Conservation (phyloP, 1,139 yeast genomes). For the Pichia sp. region DNA sequence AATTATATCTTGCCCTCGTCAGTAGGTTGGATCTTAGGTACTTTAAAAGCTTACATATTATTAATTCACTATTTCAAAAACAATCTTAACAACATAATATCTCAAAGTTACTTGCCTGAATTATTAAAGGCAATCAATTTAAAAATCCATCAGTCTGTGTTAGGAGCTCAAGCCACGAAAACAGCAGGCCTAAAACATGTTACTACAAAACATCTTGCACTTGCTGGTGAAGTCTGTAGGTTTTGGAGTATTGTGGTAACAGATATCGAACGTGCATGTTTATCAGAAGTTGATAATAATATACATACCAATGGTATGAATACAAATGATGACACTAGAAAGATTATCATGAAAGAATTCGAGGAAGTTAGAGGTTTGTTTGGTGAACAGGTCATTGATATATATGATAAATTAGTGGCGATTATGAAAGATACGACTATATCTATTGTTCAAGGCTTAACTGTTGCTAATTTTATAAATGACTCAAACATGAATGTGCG, state of each 20-base stretch:
- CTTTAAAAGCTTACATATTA: slow-evolving; percentile 43
- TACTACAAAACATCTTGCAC: slow-evolving; percentile 66
- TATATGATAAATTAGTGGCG: slow-evolving; percentile 60
- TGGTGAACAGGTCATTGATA: slow-evolving; percentile 58
- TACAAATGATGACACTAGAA: slow-evolving; percentile 1
- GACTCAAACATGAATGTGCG: neutral
- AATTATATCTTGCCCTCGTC: slow-evolving; percentile 42
- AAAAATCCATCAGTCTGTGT: slow-evolving; percentile 54
- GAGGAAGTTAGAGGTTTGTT: slow-evolving; percentile 33
- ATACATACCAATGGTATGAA: neutral
- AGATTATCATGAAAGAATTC: slow-evolving; percentile 30
- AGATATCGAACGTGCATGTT: slow-evolving; percentile 12
- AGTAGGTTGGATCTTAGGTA: slow-evolving; percentile 33
- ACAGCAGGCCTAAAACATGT: slow-evolving; percentile 73
- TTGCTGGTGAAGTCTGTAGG: slow-evolving; percentile 52
- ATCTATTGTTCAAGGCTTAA: slow-evolving; percentile 2
- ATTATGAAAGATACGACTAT: slow-evolving; percentile 63
- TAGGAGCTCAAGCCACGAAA: slow-evolving; percentile 73
- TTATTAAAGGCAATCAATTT: slow-evolving; percentile 49
- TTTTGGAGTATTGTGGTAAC: slow-evolving; percentile 16
- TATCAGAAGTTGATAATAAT: slow-evolving; percentile 6
- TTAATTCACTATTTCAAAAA: slow-evolving; percentile 45
- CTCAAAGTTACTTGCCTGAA: slow-evolving; percentile 32
- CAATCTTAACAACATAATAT: slow-evolving; percentile 29
- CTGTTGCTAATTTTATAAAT: neutral